Percentiles rank a stretch among this genome's conserved stretches.
Conservation (phyloP, 78 protist genomes). For the Pelomyxa schiedti region DNA sequence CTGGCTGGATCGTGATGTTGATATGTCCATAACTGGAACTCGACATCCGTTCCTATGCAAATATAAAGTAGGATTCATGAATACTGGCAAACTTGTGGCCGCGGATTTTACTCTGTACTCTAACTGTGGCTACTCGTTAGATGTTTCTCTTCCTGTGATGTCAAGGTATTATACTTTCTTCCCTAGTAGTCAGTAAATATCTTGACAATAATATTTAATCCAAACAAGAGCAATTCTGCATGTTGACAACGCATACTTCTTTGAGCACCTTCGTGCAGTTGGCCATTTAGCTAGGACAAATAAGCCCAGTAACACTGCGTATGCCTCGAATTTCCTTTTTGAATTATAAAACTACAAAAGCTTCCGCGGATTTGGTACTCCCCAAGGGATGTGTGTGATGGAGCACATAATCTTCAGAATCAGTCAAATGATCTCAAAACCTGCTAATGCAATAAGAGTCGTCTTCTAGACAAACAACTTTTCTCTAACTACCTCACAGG, state of each 20-base stretch:
- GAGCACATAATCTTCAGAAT: slow-evolving; percentile 72
- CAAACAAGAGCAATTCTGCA: slow-evolving; percentile 69
- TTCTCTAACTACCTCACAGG: not conserved
- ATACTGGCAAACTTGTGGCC: slow-evolving; percentile 42
- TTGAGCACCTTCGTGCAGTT: slow-evolving; percentile 48
- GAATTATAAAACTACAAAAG: no score
- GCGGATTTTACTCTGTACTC: slow-evolving; percentile 13
- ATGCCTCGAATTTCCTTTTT: no score
- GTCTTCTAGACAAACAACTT: no score
- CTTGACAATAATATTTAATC: no score
- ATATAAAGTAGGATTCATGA: slow-evolving; percentile 55
- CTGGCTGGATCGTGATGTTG: slow-evolving; percentile 54
- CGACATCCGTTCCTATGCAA: slow-evolving; percentile 75
- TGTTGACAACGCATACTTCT: slow-evolving; percentile 73
- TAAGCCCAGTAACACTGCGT: slow-evolving; percentile 86
- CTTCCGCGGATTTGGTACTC: slow-evolving; percentile 86
- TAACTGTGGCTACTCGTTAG: slow-evolving; percentile 79
- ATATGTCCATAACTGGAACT: slow-evolving; percentile 72
- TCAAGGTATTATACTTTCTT: no score
- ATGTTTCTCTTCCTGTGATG: slow-evolving; percentile 69
- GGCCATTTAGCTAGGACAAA: slow-evolving; percentile 73
- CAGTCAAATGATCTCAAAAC: slow-evolving; percentile 27
- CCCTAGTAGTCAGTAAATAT: no score
- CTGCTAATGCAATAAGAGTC: no score
- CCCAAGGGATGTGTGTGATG: slow-evolving; percentile 67